phyloP scores from a whole-genome alignment of 1,284 basidiomycete genomes.

The Cronartium quercuum region DNA sequence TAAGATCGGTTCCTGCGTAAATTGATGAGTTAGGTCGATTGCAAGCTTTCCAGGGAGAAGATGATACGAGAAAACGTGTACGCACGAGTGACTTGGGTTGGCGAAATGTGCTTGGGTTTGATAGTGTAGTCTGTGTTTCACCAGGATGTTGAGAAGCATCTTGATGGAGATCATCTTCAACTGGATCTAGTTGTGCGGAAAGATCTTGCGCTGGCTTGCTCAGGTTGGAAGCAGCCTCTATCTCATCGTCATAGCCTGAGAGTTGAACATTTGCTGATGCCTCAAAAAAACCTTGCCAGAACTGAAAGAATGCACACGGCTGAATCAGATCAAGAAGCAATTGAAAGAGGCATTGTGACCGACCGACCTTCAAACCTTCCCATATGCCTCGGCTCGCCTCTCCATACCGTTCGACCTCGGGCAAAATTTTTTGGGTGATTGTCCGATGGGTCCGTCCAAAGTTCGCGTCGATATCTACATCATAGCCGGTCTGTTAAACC shows the following conservation, averaged over 20 bases:
- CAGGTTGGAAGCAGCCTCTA: neutral
- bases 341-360: neutral
- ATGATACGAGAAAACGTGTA: neutral
- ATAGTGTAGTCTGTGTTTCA: neutral
- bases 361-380: constrained; percentile 25
- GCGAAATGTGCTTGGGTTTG: neutral
- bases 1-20: neutral
- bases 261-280: constrained; percentile 48
- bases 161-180: neutral
- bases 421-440: constrained; percentile 31
- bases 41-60: neutral
- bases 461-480: constrained; percentile 33
- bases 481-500: neutral
- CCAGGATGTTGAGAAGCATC: neutral
- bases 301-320: constrained; percentile 29
- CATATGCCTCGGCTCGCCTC: constrained; percentile 28
- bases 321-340: neutral
- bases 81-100: neutral
- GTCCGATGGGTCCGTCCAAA: constrained; percentile 17
- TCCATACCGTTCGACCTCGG: constrained; percentile 28
- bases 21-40: neutral
- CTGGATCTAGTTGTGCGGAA: neutral
- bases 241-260: constrained; percentile 11
- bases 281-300: constrained; percentile 50
- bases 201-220: neutral